Evolutionary conservation across 768 basidiomycete species (phyloP).

Genomic region (Ephemerocybe angulata): DNA sequence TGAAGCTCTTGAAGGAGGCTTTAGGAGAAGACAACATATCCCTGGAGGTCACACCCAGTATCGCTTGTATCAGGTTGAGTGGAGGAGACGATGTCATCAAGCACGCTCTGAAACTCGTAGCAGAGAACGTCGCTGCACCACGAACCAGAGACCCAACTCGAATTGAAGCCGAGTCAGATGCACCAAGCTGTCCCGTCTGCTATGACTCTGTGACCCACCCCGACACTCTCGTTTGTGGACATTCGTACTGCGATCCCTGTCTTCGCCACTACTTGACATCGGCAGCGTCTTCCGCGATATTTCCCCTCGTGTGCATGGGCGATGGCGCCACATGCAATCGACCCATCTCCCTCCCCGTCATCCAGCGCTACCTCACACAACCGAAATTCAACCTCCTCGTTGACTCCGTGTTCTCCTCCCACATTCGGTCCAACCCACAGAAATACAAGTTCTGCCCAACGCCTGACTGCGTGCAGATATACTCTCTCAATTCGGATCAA

Average conservation of each 20-base stretch:
- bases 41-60: conserved; percentile 35
- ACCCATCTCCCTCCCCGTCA: conserved; percentile 51
- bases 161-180: conserved; percentile 9
- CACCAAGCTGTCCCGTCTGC: conserved; percentile 52
- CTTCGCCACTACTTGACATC: conserved; percentile 44
- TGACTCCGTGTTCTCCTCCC: conserved; percentile 50
- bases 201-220: conserved; percentile 40
- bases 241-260: conserved; percentile 48
- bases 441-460: conserved; percentile 68
- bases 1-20: conserved; percentile 47
- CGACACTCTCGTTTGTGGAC: conserved; percentile 43
- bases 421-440: conserved; percentile 52
- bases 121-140: conserved; percentile 19
- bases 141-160: neutral
- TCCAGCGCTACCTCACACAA: conserved; percentile 47
- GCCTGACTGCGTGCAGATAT: conserved; percentile 68
- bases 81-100: conserved; percentile 57
- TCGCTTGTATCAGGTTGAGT: conserved; percentile 44
- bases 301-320: conserved; percentile 66
- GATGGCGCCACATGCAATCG: conserved; percentile 50
- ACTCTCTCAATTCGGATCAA: conserved; percentile 32
- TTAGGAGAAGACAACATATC: conserved; percentile 53
- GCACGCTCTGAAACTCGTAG: conserved; percentile 40
- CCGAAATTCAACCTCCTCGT: conserved; percentile 50
- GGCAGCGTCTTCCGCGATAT: conserved; percentile 38